phyloP scores from a whole-genome alignment of 768 basidiomycete genomes.

The Xerocomellus intermedius region DNA sequence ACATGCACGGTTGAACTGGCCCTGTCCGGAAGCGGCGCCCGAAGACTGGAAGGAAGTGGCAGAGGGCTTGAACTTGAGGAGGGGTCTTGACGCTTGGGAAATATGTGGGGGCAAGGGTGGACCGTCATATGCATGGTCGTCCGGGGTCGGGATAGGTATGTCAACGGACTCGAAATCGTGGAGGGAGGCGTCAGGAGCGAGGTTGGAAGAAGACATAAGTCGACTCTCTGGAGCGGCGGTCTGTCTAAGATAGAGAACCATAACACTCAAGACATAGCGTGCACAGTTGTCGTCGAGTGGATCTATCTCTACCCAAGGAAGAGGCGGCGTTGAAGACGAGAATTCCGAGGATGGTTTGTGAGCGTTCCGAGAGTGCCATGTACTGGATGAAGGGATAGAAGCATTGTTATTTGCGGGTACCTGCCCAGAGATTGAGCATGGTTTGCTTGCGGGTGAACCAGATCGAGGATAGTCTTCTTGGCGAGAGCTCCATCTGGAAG shows the following conservation, averaged over 20 bases:
- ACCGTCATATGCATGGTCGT: slow-evolving; percentile 19
- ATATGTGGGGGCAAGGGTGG: slow-evolving; percentile 40
- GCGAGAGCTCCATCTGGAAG: slow-evolving; percentile 65
- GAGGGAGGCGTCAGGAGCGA: slow-evolving; percentile 61
- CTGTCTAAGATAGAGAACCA: slow-evolving; percentile 80
- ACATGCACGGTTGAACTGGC: slow-evolving; percentile 26
- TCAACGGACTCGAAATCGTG: slow-evolving; percentile 71
- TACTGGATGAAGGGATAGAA: slow-evolving; percentile 33
- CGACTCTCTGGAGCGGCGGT: slow-evolving; percentile 55
- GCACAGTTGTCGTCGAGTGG: slow-evolving; percentile 82
- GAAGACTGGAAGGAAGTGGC: slow-evolving; percentile 43
- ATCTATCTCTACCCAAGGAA: slow-evolving; percentile 59
- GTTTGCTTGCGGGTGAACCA: slow-evolving; percentile 43
- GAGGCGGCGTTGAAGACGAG: slow-evolving; percentile 31
- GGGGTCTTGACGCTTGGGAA: slow-evolving; percentile 36
- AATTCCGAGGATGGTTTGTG: slow-evolving; percentile 45
- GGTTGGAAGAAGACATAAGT: slow-evolving; percentile 58
- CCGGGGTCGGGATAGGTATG: slow-evolving; percentile 26
- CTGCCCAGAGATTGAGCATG: slow-evolving; percentile 31
- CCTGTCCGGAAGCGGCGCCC: slow-evolving; percentile 29
- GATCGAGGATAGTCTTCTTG: slow-evolving; percentile 41
- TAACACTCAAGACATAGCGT: slow-evolving; percentile 75
- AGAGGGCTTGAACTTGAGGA: slow-evolving; percentile 35
- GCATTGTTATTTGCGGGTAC: slow-evolving; percentile 33
- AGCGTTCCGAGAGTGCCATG: slow-evolving; percentile 25